Evolutionary conservation across 192 early-diverging fungal species (phyloP), one percentile per base, ranked within the genome.

Genomic region (Phlyctochytrium bullatum): DNA sequence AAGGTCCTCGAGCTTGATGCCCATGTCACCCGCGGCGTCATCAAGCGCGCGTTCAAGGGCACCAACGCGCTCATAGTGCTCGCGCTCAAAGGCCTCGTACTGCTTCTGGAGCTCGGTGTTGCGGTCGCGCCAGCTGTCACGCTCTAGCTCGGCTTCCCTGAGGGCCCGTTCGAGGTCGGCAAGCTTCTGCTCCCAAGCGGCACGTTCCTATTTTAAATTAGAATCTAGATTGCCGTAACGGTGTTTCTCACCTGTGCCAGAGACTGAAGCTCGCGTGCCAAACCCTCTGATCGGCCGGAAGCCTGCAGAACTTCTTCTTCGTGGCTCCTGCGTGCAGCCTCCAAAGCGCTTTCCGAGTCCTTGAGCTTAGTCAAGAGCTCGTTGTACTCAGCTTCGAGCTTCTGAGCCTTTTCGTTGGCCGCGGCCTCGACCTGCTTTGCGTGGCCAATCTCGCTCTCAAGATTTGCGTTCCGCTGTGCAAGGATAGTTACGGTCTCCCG

Each of bases 401-500:
- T n/a, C 40, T 10, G 12, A 50, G n/a, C 40, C 40, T 50, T 50
- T 10, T n/a, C n/a, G 40, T 50, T n/a, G 12, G 10, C 12, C n/a
- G 12, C 40, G 25, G 4, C 32, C 1, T 17, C n/a, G 17, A 34
- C 69, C 3, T 34, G 24, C 56, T 62, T 20, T 23, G 61, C 50
- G 6, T 20, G 2, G 24, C 34, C 52, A 30, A 71, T 25, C 12
- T 71, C 69, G 2, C 30, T n/a, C 36, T 71, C 69, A 2, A 71
- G 47, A 23, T 31, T 54, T 31, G 61, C 62, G 52, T 64, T 34
- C 35, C 54, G 52, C 29, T 58, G 58, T 25, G 61, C 69, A 12
- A 64, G 50, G 52, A 63, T 62, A 3, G 60, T 54, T 59, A 71
- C 64, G 1, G 69, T 71, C 34, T 71, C 69, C 34, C 64, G 60